phyloP scores from a whole-genome alignment of 2,329 filamentous ascomycete genomes.

The Penicillium sp. region DNA sequence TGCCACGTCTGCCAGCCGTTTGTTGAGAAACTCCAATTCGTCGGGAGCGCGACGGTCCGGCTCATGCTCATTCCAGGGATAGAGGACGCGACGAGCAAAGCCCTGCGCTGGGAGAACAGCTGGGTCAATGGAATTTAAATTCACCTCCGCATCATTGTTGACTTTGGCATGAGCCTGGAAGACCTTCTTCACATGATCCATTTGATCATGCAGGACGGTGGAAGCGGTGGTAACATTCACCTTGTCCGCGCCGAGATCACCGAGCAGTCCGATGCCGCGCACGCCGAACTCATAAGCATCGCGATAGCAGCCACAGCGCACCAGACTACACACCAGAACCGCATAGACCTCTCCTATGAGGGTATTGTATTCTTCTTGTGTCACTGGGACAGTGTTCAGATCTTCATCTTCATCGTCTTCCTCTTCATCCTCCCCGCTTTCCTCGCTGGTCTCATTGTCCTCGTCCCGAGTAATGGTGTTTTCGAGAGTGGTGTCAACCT shows the following conservation, averaged over 20 bases:
- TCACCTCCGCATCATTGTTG: constrained; percentile 7
- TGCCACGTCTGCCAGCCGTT: constrained; percentile 66
- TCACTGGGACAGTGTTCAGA: constrained; percentile 27
- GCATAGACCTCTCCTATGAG: constrained; percentile 39
- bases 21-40: constrained; percentile 69
- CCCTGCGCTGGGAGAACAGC: constrained; percentile 40
- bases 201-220: constrained; percentile 26
- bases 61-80: constrained; percentile 64
- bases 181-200: constrained; percentile 29
- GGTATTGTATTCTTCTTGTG: constrained; percentile 36
- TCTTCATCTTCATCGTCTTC: constrained; percentile 49
- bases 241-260: constrained; percentile 6
- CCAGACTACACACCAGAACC: constrained; percentile 38
- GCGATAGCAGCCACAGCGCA: constrained; percentile 40
- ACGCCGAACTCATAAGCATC: constrained; percentile 44
- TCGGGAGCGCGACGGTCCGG: constrained; percentile 57
- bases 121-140: constrained; percentile 28
- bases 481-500: constrained; percentile 31
- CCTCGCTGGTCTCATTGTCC: not conserved
- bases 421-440: constrained; percentile 17
- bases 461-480: constrained; percentile 23
- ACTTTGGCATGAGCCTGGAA: constrained; percentile 18
- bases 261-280: constrained; percentile 30
- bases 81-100: constrained; percentile 54
- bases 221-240: constrained; percentile 4